phyloP scores from a whole-genome alignment of 2,329 filamentous ascomycete genomes.

The Penicillium sp. region DNA sequence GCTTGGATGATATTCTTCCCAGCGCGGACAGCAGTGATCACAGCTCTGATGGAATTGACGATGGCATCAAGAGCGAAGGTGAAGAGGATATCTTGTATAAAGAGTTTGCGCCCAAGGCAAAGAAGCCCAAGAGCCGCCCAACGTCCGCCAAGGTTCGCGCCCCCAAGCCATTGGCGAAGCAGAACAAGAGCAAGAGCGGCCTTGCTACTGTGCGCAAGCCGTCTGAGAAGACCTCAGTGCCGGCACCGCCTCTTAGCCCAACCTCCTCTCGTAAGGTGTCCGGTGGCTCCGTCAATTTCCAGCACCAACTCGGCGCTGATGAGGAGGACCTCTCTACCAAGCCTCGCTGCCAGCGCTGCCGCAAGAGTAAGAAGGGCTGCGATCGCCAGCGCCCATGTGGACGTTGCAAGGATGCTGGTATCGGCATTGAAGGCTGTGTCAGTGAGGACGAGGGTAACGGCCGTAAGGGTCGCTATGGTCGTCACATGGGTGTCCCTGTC shows the following conservation, averaged over 20 bases:
- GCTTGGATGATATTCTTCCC: constrained; percentile 57
- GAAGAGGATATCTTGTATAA: constrained; percentile 49
- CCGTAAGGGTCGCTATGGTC: constrained; percentile 86
- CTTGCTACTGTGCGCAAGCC: constrained; percentile 43
- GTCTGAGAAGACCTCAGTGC: constrained; percentile 37
- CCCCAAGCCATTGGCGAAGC: constrained; percentile 35
- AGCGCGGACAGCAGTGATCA: constrained; percentile 62
- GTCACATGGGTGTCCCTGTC: constrained; percentile 69
- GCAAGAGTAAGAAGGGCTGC: constrained; percentile 99
- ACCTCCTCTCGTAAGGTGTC: constrained; percentile 59
- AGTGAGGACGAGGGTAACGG: constrained; percentile 98
- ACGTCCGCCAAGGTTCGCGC: constrained; percentile 38
- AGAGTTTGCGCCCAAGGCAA: constrained; percentile 49
- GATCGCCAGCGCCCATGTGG: constrained; percentile 95
- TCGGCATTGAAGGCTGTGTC: constrained; percentile 89
- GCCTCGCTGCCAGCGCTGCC: constrained; percentile 94
- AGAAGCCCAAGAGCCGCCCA: constrained; percentile 57
- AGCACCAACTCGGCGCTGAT: constrained; percentile 65
- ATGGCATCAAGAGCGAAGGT: constrained; percentile 58
- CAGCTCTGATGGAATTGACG: constrained; percentile 65
- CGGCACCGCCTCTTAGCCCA: constrained; percentile 35
- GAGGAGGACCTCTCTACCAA: constrained; percentile 94
- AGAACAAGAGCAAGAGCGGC: constrained; percentile 43
- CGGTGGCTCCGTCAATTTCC: constrained; percentile 64
- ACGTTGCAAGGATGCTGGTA: constrained; percentile 92